phyloP scores from a whole-genome alignment of 2,329 filamentous ascomycete species.

The Alternaria atra region DNA sequence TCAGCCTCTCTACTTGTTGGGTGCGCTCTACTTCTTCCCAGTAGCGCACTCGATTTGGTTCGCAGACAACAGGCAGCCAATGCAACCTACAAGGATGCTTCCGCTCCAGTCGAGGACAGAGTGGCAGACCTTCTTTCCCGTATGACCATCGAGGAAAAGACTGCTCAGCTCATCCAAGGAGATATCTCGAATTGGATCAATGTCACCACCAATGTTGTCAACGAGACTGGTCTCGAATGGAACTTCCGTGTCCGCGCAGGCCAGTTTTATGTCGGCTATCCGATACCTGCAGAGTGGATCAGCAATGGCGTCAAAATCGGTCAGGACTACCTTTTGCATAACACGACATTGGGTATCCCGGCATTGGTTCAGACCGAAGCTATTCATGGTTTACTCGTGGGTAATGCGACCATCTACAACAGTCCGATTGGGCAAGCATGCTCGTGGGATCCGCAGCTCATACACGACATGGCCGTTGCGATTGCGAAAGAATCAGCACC shows the following conservation, averaged over 20 bases:
- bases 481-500: conserved; percentile 73
- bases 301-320: conserved; percentile 69
- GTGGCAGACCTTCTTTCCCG: conserved; percentile 73
- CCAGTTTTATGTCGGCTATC: conserved; percentile 76
- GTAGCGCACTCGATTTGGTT: conserved; percentile 35
- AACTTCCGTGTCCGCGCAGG: conserved; percentile 74
- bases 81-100: conserved; percentile 68
- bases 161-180: conserved; percentile 69
- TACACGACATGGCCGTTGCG: conserved; percentile 71
- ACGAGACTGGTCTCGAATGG: conserved; percentile 70
- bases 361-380: conserved; percentile 78
- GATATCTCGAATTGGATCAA: conserved; percentile 80
- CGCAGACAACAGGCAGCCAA: conserved; percentile 41
- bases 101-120: conserved; percentile 69
- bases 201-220: conserved; percentile 71
- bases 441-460: conserved; percentile 72
- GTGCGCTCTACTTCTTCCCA: conserved; percentile 21
- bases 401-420: conserved; percentile 81
- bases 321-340: conserved; percentile 74
- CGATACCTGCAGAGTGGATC: conserved; percentile 70
- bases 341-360: conserved; percentile 73
- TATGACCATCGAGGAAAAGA: conserved; percentile 80
- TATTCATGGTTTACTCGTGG: conserved; percentile 75
- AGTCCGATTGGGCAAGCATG: conserved; percentile 77
- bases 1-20: conserved; percentile 26